phyloP scores from a whole-genome alignment of 1,284 basidiomycete genomes.

The Ceratobasidium sp. region DNA sequence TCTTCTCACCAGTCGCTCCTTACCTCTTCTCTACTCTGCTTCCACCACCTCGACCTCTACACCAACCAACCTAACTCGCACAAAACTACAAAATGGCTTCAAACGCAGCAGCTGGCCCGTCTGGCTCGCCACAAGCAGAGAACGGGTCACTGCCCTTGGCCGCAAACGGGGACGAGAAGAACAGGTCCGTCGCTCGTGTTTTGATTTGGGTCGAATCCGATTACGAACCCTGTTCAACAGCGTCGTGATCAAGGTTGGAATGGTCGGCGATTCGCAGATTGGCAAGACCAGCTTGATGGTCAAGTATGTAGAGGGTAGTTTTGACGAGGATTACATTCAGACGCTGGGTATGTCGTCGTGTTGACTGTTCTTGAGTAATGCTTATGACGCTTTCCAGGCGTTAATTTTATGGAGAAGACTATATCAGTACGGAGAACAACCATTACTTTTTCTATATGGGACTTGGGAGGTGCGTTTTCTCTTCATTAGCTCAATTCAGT shows the following conservation, averaged over 20 bases:
- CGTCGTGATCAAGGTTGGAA: conserved; percentile 97
- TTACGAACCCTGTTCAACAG: conserved; percentile 59
- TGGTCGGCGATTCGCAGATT: conserved; percentile 99
- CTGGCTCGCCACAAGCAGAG: conserved; percentile 29
- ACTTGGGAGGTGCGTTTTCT: conserved; percentile 76
- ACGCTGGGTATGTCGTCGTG: conserved; percentile 78
- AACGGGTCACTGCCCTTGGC: conserved; percentile 22
- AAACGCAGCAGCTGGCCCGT: conserved; percentile 5
- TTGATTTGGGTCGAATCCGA: neutral
- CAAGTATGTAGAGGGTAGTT: conserved; percentile 97
- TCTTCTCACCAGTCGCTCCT: conserved; percentile 40
- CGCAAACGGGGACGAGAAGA: conserved; percentile 49
- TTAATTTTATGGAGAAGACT: conserved; percentile 99
- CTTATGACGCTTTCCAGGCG: conserved; percentile 67
- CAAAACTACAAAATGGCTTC: conserved; percentile 31
- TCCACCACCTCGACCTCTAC: neutral
- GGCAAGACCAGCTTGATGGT: conserved; percentile 99
- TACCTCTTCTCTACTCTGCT: conserved; percentile 28
- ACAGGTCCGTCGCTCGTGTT: conserved; percentile 43
- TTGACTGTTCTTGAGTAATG: conserved; percentile 19
- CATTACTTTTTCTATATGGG: conserved; percentile 99
- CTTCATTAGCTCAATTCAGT: conserved; percentile 8
- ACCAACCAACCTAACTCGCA: neutral
- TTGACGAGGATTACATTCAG: conserved; percentile 99
- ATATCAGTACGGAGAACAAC: conserved; percentile 97